A percentile compares a stretch with the other conserved stretches of the same genome.
phyloP scores from a whole-genome alignment of 2,329 filamentous ascomycete species.

The Kalmusia sp. region DNA sequence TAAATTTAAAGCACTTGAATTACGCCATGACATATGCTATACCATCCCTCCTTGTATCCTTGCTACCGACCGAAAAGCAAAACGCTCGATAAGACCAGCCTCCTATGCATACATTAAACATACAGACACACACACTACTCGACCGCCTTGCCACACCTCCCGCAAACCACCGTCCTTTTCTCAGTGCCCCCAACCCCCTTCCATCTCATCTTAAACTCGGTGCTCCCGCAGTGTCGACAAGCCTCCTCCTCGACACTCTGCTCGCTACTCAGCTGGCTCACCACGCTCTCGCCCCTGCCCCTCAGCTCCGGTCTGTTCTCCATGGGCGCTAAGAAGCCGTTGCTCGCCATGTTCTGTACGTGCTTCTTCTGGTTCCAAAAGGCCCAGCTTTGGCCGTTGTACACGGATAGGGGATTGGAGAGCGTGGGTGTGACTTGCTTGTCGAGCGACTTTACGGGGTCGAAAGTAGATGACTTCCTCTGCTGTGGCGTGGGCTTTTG shows the following conservation, averaged over 20 bases:
- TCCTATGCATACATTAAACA: too few relatives aligned
- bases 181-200: not conserved
- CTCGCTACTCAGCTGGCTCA: constrained; percentile 3
- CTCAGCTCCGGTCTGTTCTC: not conserved
- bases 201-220: not conserved
- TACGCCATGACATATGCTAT: too few relatives aligned
- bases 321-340: not conserved
- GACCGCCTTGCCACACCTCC: too few relatives aligned
- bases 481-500: not conserved
- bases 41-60: too few relatives aligned
- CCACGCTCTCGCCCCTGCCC: not conserved
- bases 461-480: not conserved
- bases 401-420: not conserved
- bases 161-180: not conserved
- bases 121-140: too few relatives aligned
- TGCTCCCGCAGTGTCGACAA: not conserved
- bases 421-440: not conserved
- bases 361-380: not conserved
- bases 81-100: too few relatives aligned
- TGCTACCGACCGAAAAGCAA: too few relatives aligned
- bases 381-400: not conserved
- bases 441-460: not conserved
- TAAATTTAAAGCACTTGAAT: too few relatives aligned
- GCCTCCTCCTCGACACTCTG: not conserved
- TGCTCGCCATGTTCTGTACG: not conserved